Percentiles rank a stretch among this genome's conserved stretches.
phyloP scores from a whole-genome alignment of 1,284 basidiomycete genomes.

The Papiliotrema flavescens region DNA sequence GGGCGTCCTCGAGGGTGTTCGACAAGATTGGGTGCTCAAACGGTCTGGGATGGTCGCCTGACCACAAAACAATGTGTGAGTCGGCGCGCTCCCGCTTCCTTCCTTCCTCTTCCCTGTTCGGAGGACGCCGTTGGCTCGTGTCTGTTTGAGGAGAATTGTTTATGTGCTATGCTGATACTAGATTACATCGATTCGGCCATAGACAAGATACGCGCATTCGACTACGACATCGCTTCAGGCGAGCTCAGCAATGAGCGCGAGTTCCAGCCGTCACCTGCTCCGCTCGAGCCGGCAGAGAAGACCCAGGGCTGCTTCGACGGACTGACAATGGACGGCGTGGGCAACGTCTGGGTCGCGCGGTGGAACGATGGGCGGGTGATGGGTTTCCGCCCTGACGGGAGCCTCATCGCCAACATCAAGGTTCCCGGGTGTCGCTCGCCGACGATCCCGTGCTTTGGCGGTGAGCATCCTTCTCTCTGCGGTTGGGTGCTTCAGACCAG shows the following conservation, averaged over 20 bases:
- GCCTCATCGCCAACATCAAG: slow-evolving; percentile 28
- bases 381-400: slow-evolving; percentile 37
- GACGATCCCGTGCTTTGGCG: slow-evolving; percentile 45
- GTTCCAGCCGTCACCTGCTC: slow-evolving; percentile 24
- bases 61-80: slow-evolving; percentile 44
- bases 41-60: slow-evolving; percentile 46
- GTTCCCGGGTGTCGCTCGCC: slow-evolving; percentile 27
- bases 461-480: slow-evolving; percentile 10
- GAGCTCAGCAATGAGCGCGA: slow-evolving; percentile 21
- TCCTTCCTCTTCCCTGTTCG: neutral
- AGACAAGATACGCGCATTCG: slow-evolving; percentile 29
- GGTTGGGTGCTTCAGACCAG: neutral
- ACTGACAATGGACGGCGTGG: slow-evolving; percentile 41
- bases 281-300: slow-evolving; percentile 9
- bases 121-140: no score
- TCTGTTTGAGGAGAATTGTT: no score
- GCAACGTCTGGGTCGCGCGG: slow-evolving; percentile 45
- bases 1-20: slow-evolving; percentile 21
- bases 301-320: slow-evolving; percentile 42
- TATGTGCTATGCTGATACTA: slow-evolving; percentile 9
- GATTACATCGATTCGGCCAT: slow-evolving; percentile 46
- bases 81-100: no score
- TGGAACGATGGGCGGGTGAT: slow-evolving; percentile 44
- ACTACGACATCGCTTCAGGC: slow-evolving; percentile 36
- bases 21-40: slow-evolving; percentile 39